Base-by-base conservation (phyloP, 2,329 filamentous ascomycete species). In the Ascocoryne sarcoides region DNA sequence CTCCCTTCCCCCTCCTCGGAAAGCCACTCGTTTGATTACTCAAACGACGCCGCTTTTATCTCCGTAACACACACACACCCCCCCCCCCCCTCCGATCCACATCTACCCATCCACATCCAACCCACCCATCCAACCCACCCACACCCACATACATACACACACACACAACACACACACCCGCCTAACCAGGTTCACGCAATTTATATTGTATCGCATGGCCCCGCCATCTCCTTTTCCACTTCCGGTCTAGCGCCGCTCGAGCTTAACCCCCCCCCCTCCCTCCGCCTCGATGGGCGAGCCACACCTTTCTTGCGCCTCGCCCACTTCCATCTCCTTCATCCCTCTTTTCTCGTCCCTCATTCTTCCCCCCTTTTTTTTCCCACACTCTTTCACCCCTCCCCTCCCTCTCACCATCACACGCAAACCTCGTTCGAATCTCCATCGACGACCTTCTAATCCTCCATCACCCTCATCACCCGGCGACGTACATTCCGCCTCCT, bases 361-460 rank as follows among this genome's bases (percentile, higher is more conserved):
- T 43, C 42, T n/a, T 44, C 44, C 41, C 39, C 38, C 45, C 43
- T 42, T 45, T 47, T 39, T 35, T 35, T 42, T 18, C 39, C 52
- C 35, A 48, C 49, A 45, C 50, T 53, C 48, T 49, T 54, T 50
- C 47, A 51, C 50, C 53, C 48, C 49, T 50, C 49, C 52, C 47
- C 54, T 48, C 47, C 44, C 51, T 49, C 42, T 46, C 43, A 46
- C 44, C 45, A 36, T 35, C 37, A 23, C 38, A n/a, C 37, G 20
- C 39, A 37, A 35, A 43, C 38, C 37, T 32, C 39, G 36, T 39
- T 45, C n/a, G n/a, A n/a, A n/a, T n/a, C n/a, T 31, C 32, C 28
- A 48, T 48, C 37, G 23, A 40, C 39, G 43, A 38, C 37, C 40
- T 49, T 54, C 56, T 51, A 43, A 46, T 46, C 43, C 43, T 42